Evolutionary conservation across 768 basidiomycete genomes (phyloP), one percentile per base, ranked within the genome.

Genomic region (Cubamyces lactineus): DNA sequence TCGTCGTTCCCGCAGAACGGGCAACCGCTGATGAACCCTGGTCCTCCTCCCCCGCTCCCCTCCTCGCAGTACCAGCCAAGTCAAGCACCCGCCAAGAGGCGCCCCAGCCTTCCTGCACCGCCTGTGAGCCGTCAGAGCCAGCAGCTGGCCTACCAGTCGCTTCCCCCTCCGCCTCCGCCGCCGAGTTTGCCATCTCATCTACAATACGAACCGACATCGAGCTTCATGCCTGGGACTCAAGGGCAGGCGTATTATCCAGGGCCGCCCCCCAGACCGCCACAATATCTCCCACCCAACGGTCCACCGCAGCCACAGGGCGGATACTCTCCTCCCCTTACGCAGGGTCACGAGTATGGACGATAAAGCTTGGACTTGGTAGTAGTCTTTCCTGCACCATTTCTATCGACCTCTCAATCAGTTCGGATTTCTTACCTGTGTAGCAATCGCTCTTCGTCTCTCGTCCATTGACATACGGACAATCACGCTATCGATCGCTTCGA

Each of bases 41-140:
- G 70, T 21, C 71, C 70, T 7, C 70, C 69, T 40, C 75, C 73
- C 13, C 76, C 73, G 26, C 72, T 73, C 12, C 56, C 65, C 0
- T 52, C 65, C 4, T 55, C 61, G 11, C 62, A 63, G 43, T 60
- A 56, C 23, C 56, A 48, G 9, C 51, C 61, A 26, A 30, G 39
- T 21, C 65, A 67, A 2, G 54, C 67, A 1, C 64, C 54, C 16
- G 52, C 66, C 2, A 52, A 78, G n/a, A 73, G 82, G 50, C 80
- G 78, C 40, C 76, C 81, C 8, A 79, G 80, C 66, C 75, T 88
- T 2, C 77, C 77, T 12, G 72, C 74, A 0, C 75, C 72, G 0
- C 76, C 78, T 19, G 66, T 74, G 39, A 67, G 72, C 19, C 66
- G 74, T 53, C 73, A 73, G 16, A 71, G 72, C 42, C 60, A 64